A percentile compares a stretch with the other conserved stretches of the same genome.
Conservation (phyloP, 2,329 filamentous ascomycete species). For the Stagonosporopsis vannaccii region DNA sequence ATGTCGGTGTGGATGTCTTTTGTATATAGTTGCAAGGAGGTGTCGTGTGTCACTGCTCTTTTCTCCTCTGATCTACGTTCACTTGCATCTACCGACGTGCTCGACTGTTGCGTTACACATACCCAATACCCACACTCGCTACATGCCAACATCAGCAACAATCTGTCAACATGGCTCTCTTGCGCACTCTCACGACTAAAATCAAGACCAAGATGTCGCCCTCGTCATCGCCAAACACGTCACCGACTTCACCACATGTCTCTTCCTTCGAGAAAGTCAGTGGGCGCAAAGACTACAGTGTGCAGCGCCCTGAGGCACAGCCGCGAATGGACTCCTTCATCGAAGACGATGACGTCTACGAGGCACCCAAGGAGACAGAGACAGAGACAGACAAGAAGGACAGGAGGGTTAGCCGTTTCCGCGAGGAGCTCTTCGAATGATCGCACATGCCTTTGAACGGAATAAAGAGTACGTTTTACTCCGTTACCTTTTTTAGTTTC, state of each 20-base stretch:
- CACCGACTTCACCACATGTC: constrained; percentile 28
- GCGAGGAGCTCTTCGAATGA: constrained; percentile 32
- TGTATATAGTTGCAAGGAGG: constrained; percentile 18
- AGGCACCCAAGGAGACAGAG: constrained; percentile 22
- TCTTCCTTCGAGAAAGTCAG: constrained; percentile 35
- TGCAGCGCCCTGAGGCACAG: constrained; percentile 23
- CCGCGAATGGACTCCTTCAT: constrained; percentile 31
- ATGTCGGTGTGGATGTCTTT: constrained; percentile 16
- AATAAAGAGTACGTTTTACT: constrained; percentile 21
- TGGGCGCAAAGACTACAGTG: constrained; percentile 29
- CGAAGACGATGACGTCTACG: constrained; percentile 22
- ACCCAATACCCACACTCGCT: not conserved
- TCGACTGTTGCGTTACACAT: constrained; percentile 1
- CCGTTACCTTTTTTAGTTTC: not conserved
- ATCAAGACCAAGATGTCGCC: constrained; percentile 40
- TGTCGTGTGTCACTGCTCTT: constrained; percentile 9
- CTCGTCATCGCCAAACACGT: constrained; percentile 32
- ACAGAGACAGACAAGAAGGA: constrained; percentile 20
- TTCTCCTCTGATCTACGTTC: constrained; percentile 1
- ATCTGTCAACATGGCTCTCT: constrained; percentile 36
- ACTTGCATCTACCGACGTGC: not conserved
- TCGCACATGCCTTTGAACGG: not conserved
- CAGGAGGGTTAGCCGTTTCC: constrained; percentile 40
- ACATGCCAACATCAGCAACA: constrained; percentile 11
- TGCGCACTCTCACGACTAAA: constrained; percentile 40